Base-by-base conservation (phyloP, 306 rosid species). In the Morella rubra region DNA sequence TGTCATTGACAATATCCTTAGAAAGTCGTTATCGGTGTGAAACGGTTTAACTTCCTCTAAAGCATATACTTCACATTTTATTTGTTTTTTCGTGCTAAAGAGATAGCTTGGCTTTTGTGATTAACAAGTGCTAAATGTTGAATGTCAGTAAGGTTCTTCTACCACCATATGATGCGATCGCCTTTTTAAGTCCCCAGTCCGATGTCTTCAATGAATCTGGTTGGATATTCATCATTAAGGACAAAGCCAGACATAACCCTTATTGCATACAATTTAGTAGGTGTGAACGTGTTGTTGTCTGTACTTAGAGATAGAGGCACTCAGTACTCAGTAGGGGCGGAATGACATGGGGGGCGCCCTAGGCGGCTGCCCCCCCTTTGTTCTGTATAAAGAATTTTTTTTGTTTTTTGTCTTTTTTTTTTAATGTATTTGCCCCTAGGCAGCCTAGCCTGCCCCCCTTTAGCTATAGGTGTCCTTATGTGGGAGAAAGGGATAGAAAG, bases 1-100 rank as follows among this genome's bases (percentile, higher is more conserved):
- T 68, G 98, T 96, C 78, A 92, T 89, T 73, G 99, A 96, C 73
- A 92, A 97, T 88, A 87, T 96, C 51, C 85, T 87, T 27, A 96
- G 91, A 80, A 96, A 96, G 87, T 75, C 91, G 84, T 92, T 92
- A 32, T 89, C 98, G 87, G 99, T 96, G 86, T 22, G 88, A 54
- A 44, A 84, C 78, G 19, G 77, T 9, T 81, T 66, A 69, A 75
- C 76, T 77, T 69, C 71, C 56, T 68, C 61, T 54, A 20, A 73
- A 72, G 42, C 40, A 56, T 74, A 72, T 60, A 37, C 76, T 77
- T 22, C 68, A 69, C 4, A 40, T 66, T 50, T 37, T 69, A 72
- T 56, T 55, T 71, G 22, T 8, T 66, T 79, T 20, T 78, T 71
- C 55, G 11, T 49, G 54, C 45, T 41, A 40, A 3, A 37, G 14